Evolutionary conservation across 2,329 filamentous ascomycete genomes (phyloP).

Genomic region (Paecilomyces niveus): DNA sequence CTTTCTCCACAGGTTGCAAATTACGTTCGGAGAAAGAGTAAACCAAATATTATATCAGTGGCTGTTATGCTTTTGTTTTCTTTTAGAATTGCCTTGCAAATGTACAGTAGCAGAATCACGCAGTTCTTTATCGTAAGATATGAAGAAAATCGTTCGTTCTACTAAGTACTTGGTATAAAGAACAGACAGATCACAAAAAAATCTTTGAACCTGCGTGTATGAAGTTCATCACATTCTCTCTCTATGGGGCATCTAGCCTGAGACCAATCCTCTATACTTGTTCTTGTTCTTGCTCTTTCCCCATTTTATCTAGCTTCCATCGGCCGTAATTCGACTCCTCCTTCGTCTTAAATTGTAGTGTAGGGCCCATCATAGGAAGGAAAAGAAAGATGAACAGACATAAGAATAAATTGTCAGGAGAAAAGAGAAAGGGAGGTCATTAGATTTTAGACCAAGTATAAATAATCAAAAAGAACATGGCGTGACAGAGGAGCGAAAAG

Average conservation of each 20-base stretch:
- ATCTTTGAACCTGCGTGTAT: no score
- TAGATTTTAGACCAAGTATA: not conserved
- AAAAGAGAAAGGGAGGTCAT: not conserved
- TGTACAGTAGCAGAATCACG: no score
- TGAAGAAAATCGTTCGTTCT: no score
- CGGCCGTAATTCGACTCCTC: not conserved
- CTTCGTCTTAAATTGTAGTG: no score
- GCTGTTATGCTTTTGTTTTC: no score
- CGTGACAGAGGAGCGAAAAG: not conserved
- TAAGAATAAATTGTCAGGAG: not conserved
- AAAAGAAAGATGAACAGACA: not conserved
- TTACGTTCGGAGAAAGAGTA: no score
- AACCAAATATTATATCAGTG: no score
- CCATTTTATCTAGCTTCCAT: not conserved
- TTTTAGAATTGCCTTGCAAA: no score
- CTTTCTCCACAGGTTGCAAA: no score
- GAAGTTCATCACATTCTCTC: not conserved
- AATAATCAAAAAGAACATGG: not conserved
- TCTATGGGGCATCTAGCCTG: not conserved
- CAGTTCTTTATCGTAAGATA: no score
- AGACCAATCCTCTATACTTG: not conserved
- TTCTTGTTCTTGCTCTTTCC: not conserved
- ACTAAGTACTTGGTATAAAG: no score
- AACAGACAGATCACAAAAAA: no score
- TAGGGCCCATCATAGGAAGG: not conserved